Evolutionary conservation across 495 filamentous ascomycete genomes (phyloP), one percentile per base, ranked within the genome.

Genomic region (Opeltia flavorubescens): DNA sequence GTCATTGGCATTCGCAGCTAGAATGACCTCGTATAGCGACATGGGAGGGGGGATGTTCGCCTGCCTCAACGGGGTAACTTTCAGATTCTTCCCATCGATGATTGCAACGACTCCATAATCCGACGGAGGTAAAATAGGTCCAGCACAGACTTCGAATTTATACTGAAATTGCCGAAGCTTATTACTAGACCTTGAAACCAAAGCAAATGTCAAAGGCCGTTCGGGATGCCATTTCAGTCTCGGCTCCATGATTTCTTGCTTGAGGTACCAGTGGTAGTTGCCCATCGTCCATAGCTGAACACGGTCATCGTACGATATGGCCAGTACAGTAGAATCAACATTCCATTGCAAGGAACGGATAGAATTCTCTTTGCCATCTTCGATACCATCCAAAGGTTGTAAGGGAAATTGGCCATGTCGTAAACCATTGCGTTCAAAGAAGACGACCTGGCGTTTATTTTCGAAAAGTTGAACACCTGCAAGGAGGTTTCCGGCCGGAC

Each of bases 261-360:
- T 98, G n/a, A 96, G 66, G 58, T 96, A 96, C 71, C 88, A 96
- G 56, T 98, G 84, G 56, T 98, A 98, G 59, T 98, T 98, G 7
- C 88, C 84, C 69, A 82, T 91, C 2, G 85, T 93, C 89, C 91
- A 98, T n/a, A 96, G 66, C 54, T 98, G 91, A 13, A 89, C 66
- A 33, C 80, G 72, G 51, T 94, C 78, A 34, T 67, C 65, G 56
- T 88, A 76, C 18, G 71, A 71, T 8, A 95, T 80, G 3, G 91
- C 91, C 20, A 98, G 72, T 12, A 94, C 85, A 3, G 82, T 85
- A 0, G 91, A 96, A 55, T 96, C 89, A 13, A 77, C 64, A 51
- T 95, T 96, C 91, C 91, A 98, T 45, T 74, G 69, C 5, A 98
- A 59, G 0, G 67, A 60, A 20, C 38, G 38, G 34, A 95, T 77